Evolutionary conservation across 192 early-diverging fungal species (phyloP).

Genomic region (Paraglomus brasilianum): DNA sequence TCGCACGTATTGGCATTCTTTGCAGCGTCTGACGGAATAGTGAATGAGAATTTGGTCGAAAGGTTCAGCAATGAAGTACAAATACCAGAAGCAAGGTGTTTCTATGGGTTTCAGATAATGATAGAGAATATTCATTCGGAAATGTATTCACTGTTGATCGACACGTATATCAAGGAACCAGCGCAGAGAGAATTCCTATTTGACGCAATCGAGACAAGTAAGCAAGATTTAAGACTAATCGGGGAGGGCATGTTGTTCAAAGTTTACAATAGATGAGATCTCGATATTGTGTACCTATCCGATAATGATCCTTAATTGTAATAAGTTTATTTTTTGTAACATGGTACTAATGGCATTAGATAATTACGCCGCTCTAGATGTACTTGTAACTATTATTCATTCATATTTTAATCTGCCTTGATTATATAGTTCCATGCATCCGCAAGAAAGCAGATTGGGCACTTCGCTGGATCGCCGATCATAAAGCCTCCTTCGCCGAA

Average conservation of each 20-base stretch:
- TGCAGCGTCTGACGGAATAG: constrained; percentile 93
- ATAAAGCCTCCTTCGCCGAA: constrained; percentile 81
- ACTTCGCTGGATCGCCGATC: constrained; percentile 85
- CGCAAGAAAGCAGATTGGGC: constrained; percentile 97
- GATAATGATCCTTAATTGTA: background rate
- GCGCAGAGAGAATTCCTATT: constrained; percentile 81
- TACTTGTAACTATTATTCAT: constrained; percentile 2
- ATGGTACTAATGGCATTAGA: too few relatives aligned
- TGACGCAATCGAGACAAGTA: constrained; percentile 89
- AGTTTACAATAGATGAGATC: constrained; percentile 5
- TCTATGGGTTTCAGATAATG: constrained; percentile 98
- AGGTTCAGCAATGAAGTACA: constrained; percentile 90
- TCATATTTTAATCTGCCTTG: constrained; percentile 12
- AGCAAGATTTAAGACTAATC: constrained; percentile 22
- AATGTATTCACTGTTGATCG: constrained; percentile 94
- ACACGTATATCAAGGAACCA: constrained; percentile 92
- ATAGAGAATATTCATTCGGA: constrained; percentile 97
- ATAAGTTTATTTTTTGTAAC: constrained; percentile 9
- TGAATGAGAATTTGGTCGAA: constrained; percentile 92
- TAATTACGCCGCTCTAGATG: too few relatives aligned
- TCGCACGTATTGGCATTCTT: constrained; percentile 94
- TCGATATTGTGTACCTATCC: background rate
- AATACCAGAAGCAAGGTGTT: constrained; percentile 91
- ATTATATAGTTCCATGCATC: constrained; percentile 81
- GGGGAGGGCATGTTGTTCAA: background rate